Evolutionary conservation across 1,284 basidiomycete species (phyloP).

Genomic region (Trichosporon faecale): DNA sequence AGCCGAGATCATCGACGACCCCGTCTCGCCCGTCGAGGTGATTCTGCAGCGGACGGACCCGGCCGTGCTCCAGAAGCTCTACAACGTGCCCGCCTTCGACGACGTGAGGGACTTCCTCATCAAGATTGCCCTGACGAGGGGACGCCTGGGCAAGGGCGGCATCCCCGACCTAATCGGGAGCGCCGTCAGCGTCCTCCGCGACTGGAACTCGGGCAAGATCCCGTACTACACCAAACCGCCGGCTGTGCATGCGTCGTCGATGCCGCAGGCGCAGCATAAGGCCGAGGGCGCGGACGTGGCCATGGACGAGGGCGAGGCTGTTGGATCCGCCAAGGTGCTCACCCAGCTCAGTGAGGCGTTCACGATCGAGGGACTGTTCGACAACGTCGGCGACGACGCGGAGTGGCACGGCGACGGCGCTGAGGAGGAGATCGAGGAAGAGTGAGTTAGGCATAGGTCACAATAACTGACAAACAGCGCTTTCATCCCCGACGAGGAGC

Average conservation of each 20-base stretch:
- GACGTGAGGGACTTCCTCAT: conserved; percentile 82
- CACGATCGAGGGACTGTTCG: conserved; percentile 50
- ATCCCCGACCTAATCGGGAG: conserved; percentile 82
- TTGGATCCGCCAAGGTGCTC: conserved; percentile 49
- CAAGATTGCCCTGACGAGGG: conserved; percentile 81
- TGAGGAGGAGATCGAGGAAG: conserved; percentile 28
- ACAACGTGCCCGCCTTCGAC: conserved; percentile 69
- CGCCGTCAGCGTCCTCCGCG: conserved; percentile 78
- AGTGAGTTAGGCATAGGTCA: background rate
- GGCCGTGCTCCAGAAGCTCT: conserved; percentile 71
- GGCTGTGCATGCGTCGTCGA: conserved; percentile 66
- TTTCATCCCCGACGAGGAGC: conserved; percentile 3
- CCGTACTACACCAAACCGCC: conserved; percentile 83
- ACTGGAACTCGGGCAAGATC: conserved; percentile 97
- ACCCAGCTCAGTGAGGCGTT: conserved; percentile 48
- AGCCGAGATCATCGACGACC: conserved; percentile 88
- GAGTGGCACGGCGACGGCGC: conserved; percentile 44
- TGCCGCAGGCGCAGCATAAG: conserved; percentile 23
- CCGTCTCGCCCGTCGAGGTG: conserved; percentile 82
- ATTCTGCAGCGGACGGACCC: conserved; percentile 69
- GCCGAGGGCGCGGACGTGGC: conserved; percentile 32
- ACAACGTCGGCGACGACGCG: conserved; percentile 43
- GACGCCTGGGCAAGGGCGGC: conserved; percentile 83
- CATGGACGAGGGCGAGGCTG: conserved; percentile 37
- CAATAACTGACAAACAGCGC: background rate